Percentiles rank a stretch among this genome's conserved stretches.
phyloP scores from a whole-genome alignment of 164 flowering plant species.

The Magnolia changhungtana region DNA sequence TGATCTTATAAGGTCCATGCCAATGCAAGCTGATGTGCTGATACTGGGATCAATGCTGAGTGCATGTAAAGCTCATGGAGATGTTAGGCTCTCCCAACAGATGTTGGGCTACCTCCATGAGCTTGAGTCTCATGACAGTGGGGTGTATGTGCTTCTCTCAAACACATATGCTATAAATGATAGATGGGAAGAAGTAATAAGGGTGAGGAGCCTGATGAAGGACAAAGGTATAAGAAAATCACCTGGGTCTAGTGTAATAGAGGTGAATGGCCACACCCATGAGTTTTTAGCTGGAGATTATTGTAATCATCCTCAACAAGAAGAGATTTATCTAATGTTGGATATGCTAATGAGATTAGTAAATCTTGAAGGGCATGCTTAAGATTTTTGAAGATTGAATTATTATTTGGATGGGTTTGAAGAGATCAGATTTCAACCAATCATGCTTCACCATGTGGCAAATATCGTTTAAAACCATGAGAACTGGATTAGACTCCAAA shows the following conservation, averaged over 20 bases:
- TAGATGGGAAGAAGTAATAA: conserved; percentile 47
- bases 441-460: background rate
- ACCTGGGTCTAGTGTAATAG: conserved; percentile 54
- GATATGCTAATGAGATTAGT: conserved; percentile 24
- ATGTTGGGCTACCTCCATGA: conserved; percentile 26
- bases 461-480: background rate
- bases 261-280: conserved; percentile 42
- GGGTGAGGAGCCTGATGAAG: conserved; percentile 45
- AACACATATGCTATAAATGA: conserved; percentile 43
- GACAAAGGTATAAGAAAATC: conserved; percentile 38
- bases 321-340: conserved; percentile 29
- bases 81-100: conserved; percentile 29
- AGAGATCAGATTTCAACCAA: background rate
- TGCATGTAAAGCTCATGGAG: conserved; percentile 42
- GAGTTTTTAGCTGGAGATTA: conserved; percentile 41
- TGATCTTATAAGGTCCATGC: conserved; percentile 37
- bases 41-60: conserved; percentile 57
- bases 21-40: conserved; percentile 44
- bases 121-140: conserved; percentile 42
- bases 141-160: conserved; percentile 48
- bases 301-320: conserved; percentile 29
- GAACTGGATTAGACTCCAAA: background rate
- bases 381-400: background rate
- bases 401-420: background rate
- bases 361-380: conserved; percentile 13